Percentiles rank a stretch among this genome's conserved stretches.
Conservation (phyloP, 1,139 yeast genomes). For the Taphrina flavorubra region DNA sequence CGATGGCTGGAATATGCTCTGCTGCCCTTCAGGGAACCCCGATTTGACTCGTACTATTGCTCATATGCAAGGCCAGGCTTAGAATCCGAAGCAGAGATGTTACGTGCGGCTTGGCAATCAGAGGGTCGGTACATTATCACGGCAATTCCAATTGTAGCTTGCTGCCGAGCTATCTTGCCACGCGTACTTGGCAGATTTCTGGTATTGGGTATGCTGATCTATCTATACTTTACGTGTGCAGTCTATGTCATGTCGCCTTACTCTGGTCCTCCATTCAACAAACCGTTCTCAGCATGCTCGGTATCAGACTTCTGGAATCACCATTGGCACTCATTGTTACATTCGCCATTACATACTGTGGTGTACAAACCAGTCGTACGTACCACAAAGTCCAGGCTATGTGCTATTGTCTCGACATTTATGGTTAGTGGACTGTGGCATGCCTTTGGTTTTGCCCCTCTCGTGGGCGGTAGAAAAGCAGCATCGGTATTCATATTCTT, state of each 20-base stretch:
- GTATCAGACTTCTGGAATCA: conserved; percentile 11
- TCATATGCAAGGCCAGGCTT: conserved; percentile 3
- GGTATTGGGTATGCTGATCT: neutral
- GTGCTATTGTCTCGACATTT: conserved; percentile 10
- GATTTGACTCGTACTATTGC: conserved; percentile 2
- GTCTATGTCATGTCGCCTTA: conserved; percentile 13
- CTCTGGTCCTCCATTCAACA: conserved; percentile 18
- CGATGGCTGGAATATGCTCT: conserved; percentile 11
- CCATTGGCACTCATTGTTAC: conserved; percentile 13
- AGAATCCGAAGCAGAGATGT: too few species aligned
- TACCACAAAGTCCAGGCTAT: neutral
- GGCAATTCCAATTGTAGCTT: neutral
- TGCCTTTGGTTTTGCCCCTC: conserved; percentile 11
- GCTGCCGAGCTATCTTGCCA: conserved; percentile 1
- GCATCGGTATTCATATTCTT: neutral
- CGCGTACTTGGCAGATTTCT: neutral
- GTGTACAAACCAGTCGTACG: neutral
- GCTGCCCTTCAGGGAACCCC: conserved; percentile 15
- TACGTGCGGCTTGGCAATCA: neutral
- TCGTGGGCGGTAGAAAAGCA: neutral
- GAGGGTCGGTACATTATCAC: neutral
- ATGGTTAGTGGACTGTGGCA: conserved; percentile 10
- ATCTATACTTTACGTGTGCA: conserved; percentile 1
- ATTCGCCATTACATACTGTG: conserved; percentile 14
- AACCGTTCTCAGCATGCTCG: conserved; percentile 10